Percentiles rank a stretch among this genome's conserved stretches.
These are phyloP conservation scores for Candida koratica DNA, from an alignment of 805 yeast genomes.

Conservation along the genomic window DNA sequence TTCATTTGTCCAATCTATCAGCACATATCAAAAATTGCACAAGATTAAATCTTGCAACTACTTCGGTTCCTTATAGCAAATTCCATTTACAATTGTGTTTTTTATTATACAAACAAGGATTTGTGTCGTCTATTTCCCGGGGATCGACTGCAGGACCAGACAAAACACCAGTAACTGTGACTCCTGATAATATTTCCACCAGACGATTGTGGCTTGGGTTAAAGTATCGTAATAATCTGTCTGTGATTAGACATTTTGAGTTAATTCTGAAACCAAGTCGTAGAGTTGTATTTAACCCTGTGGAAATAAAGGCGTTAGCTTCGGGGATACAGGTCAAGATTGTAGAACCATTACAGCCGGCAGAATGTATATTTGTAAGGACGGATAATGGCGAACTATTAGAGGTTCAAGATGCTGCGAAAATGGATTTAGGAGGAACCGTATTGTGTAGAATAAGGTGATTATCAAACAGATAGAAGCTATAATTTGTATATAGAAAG, in stretches of 20 bases:
- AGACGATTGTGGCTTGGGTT: slow-evolving; percentile 90
- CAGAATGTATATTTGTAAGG: slow-evolving; percentile 76
- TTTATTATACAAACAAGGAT: slow-evolving; percentile 87
- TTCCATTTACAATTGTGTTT: slow-evolving; percentile 79
- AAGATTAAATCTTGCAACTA: slow-evolving; percentile 65
- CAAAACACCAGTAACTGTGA: slow-evolving; percentile 62
- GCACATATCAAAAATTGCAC: slow-evolving; percentile 88
- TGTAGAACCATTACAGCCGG: slow-evolving; percentile 80
- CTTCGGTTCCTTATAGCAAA: slow-evolving; percentile 79
- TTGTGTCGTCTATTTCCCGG: slow-evolving; percentile 74
- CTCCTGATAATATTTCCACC: slow-evolving; percentile 81
- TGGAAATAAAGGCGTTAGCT: slow-evolving; percentile 69
- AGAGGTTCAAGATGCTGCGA: slow-evolving; percentile 84
- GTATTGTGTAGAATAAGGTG: slow-evolving; percentile 73
- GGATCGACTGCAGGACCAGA: slow-evolving; percentile 90
- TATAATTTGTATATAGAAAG: slow-evolving; percentile 9
- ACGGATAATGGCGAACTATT: slow-evolving; percentile 46
- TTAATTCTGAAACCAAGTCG: slow-evolving; percentile 84
- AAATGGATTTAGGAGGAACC: slow-evolving; percentile 67
- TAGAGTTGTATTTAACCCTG: slow-evolving; percentile 56
- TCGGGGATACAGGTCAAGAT: slow-evolving; percentile 71
- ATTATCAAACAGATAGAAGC: slow-evolving; percentile 4
- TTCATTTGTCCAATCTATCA: slow-evolving; percentile 76
- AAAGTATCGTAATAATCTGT: slow-evolving; percentile 76
- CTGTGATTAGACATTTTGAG: slow-evolving; percentile 69